A percentile compares a stretch with the other conserved stretches of the same genome.
phyloP scores from a whole-genome alignment of 345 rosid species.

The Barbarea vulgaris region DNA sequence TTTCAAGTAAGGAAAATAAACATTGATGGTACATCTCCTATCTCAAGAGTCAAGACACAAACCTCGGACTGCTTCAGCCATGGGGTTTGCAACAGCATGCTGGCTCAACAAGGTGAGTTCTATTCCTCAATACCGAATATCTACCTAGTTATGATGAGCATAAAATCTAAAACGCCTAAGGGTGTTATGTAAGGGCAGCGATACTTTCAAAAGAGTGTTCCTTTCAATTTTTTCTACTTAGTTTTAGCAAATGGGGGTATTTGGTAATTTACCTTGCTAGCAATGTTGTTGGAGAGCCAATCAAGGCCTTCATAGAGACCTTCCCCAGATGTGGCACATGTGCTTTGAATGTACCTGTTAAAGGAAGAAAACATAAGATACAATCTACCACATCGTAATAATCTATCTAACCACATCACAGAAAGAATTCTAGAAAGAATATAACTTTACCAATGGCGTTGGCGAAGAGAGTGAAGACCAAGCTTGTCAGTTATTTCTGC shows the following conservation, averaged over 20 bases:
- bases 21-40: neutral
- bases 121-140: neutral
- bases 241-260: neutral
- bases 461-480: conserved; percentile 91
- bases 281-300: conserved; percentile 87
- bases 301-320: conserved; percentile 84
- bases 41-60: neutral
- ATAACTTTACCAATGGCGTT: conserved; percentile 77
- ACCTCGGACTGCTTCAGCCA: neutral
- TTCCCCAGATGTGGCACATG: conserved; percentile 83
- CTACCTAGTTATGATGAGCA: neutral
- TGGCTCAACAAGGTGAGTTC: neutral
- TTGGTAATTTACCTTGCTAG: conserved; percentile 50
- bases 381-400: neutral
- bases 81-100: neutral
- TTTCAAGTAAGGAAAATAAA: neutral
- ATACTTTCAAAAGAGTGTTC: neutral
- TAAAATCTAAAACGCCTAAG: conserved; percentile 4
- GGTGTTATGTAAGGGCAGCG: neutral
- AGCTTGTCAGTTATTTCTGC: conserved; percentile 95
- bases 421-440: neutral
- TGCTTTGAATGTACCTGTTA: conserved; percentile 82
- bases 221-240: conserved; percentile 1
- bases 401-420: conserved; percentile 1
- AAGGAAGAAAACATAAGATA: neutral